Base-by-base conservation (phyloP, 2,329 filamentous ascomycete genomes). In the Penicillium italicum region DNA sequence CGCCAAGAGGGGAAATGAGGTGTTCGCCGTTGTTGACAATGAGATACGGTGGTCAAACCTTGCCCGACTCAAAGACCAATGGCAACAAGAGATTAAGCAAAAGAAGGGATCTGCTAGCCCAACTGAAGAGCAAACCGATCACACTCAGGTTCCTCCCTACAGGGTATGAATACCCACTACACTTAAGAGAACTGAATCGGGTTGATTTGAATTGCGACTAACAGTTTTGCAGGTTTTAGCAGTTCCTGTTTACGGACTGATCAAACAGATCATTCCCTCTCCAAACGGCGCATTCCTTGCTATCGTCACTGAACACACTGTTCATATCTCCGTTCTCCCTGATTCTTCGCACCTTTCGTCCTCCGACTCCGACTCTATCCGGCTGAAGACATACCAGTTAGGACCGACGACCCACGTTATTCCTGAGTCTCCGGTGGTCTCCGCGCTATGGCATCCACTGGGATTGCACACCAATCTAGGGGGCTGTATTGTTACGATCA, bases 11-110 rank as follows among this genome's bases (percentile, higher is more conserved):
- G 91, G 89, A 16, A 91, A 89, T 1, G 92, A 99, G 68, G 79
- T 97, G 10, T 97, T 97, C 70, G 86, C 91, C 12, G 92, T 91
- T 20, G 86, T 89, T 38, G 92, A 92, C 46, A 92, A 88, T 65
- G 90, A 97, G 73, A 88, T 99, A 58, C 83, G 92, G 72, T 99
- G 94, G 91, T 87, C 89, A 10, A 90, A 96, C 74, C 76, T 99
- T 53, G 84, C 85, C 49, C 84, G 87, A 56, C 73, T 97, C 67
- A 96, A 95, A 77, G 89, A 85, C 53, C 70, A 76, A 62, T 79
- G 76, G 76, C 74, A 77, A 58, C 71, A 76, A 45, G 65, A 68
- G 49, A 60, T 68, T n/a, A 69, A 66, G 52, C 67, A 69, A 40
- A 73, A 71, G 59, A 69, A 69, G 50, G 55, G 46, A 41, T 40